Evolutionary conservation across 441 rosid species (phyloP), one percentile per base, ranked within the genome.

Genomic region (Brassica balearica): DNA sequence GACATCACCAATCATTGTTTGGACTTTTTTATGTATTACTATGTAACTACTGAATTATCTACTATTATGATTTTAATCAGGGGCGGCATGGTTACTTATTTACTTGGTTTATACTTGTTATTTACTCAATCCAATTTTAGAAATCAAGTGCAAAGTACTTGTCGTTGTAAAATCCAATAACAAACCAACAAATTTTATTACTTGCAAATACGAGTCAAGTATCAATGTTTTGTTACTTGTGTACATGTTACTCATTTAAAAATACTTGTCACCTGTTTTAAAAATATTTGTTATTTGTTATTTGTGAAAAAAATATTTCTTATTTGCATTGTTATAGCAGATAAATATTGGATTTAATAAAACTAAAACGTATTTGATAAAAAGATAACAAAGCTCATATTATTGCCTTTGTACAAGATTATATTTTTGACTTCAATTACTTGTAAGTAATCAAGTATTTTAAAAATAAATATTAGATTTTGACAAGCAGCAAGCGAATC

Each of bases 1-100:
- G 80, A 71, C 73, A 80, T 71, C 38, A 66, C 73, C 74, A 80
- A 80, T 75, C 75, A 75, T 71, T 59, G 68, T 66, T 59, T 65
- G 12, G 60, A 55, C 60, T 6, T 55, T 55, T 55, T 55, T 51
- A 41, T 51, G 17, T 15, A 53, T 55, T 55, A 55, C 19, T 55
- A 55, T 7, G 8, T 15, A 15, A 55, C 60, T 55, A 15, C 23
- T 15, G 1, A 61, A 6, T 38, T 23, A 51, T 46, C 69, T 60
- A 60, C 77, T 46, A 67, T 2, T 55, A 1, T 4, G 2, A 4
- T 51, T 51, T 5, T 5, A n/a, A 15, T 15, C 23, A 8, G 60
- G 23, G 23, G 4, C 19, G 60, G 60, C 60, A 55, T 55, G 60
- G 3, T 55, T 15, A 7, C 20, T 53, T 53, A 15, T 48, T 53